These are phyloP conservation scores for Leucosporidium scottii DNA, from an alignment of 768 basidiomycete genomes.

Conservation along the genomic window DNA sequence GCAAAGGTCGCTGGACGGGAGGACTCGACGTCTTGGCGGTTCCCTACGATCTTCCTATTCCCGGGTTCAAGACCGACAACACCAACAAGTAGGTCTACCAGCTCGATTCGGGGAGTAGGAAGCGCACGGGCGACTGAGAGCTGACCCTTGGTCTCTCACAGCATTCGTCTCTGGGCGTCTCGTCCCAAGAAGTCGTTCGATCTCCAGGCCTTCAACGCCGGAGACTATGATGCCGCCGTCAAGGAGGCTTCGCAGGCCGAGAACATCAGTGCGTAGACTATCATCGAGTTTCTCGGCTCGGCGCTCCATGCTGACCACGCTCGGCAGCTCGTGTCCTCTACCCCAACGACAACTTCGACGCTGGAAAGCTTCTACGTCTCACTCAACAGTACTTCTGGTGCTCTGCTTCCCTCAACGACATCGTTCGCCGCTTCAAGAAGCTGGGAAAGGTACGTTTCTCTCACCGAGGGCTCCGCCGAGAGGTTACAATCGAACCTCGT, in stretches of 20 bases:
- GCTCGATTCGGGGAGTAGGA: slow-evolving; percentile 39
- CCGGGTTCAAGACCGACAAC: slow-evolving; percentile 66
- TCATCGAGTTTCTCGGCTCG: neutral
- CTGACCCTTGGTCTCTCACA: no score
- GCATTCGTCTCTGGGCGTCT: slow-evolving; percentile 46
- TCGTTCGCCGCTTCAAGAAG: slow-evolving; percentile 87
- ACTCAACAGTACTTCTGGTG: slow-evolving; percentile 81
- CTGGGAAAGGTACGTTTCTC: slow-evolving; percentile 44
- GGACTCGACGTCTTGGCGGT: slow-evolving; percentile 90
- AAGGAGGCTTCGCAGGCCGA: slow-evolving; percentile 81
- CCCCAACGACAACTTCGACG: slow-evolving; percentile 65
- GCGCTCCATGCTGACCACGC: neutral
- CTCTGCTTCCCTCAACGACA: slow-evolving; percentile 80
- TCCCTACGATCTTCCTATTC: slow-evolving; percentile 87
- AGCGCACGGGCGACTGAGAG: no score
- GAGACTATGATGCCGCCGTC: slow-evolving; percentile 85
- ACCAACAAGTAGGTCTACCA: slow-evolving; percentile 62
- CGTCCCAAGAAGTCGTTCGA: slow-evolving; percentile 87
- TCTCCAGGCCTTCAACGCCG: slow-evolving; percentile 91
- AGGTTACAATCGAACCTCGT: no score
- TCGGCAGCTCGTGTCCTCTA: slow-evolving; percentile 65
- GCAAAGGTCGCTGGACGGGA: slow-evolving; percentile 55
- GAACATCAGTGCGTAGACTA: slow-evolving; percentile 58
- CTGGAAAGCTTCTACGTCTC: slow-evolving; percentile 54
- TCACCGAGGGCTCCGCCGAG: neutral